Evolutionary conservation across 768 basidiomycete species (phyloP).

Genomic region (Cyathus striatus): DNA sequence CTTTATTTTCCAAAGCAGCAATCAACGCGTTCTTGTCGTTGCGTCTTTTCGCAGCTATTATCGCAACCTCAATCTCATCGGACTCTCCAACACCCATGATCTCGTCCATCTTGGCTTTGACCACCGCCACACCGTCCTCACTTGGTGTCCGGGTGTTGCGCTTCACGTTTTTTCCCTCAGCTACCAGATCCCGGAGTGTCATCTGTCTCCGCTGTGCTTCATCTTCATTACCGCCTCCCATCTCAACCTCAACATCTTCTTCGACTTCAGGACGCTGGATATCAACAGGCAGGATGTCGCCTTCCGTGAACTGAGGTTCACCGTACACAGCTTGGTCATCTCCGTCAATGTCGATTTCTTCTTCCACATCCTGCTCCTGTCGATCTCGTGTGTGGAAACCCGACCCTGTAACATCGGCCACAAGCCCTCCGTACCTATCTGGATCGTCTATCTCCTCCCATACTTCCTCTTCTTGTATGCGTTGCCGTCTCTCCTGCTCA

Average conservation of each 20-base stretch:
- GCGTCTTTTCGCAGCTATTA: conserved; percentile 42
- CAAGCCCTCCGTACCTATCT: conserved; percentile 30
- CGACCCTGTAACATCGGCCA: conserved; percentile 55
- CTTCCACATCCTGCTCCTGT: conserved; percentile 63
- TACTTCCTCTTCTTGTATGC: conserved; percentile 19
- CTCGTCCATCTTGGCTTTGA: conserved; percentile 31
- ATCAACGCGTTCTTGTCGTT: conserved; percentile 46
- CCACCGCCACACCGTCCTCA: conserved; percentile 12
- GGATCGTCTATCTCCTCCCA: conserved; percentile 21
- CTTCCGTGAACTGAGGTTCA: conserved; percentile 70
- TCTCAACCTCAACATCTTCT: conserved; percentile 37
- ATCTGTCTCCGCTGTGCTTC: conserved; percentile 25
- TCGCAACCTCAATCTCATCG: conserved; percentile 43
- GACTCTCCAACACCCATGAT: conserved; percentile 34
- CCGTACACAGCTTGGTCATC: conserved; percentile 68
- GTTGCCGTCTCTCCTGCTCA: conserved; percentile 36
- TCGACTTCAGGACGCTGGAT: conserved; percentile 18
- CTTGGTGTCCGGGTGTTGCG: conserved; percentile 15
- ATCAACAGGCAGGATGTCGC: conserved; percentile 48
- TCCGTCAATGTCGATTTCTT: conserved; percentile 77
- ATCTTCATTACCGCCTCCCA: conserved; percentile 31
- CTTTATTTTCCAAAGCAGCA: conserved; percentile 55
- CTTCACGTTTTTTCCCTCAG: conserved; percentile 38
- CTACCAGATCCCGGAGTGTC: conserved; percentile 48
- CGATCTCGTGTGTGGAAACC: conserved; percentile 66